Evolutionary conservation across 306 rosid species (phyloP), one percentile per base, ranked within the genome.

Genomic region (Bauhinia variegata): DNA sequence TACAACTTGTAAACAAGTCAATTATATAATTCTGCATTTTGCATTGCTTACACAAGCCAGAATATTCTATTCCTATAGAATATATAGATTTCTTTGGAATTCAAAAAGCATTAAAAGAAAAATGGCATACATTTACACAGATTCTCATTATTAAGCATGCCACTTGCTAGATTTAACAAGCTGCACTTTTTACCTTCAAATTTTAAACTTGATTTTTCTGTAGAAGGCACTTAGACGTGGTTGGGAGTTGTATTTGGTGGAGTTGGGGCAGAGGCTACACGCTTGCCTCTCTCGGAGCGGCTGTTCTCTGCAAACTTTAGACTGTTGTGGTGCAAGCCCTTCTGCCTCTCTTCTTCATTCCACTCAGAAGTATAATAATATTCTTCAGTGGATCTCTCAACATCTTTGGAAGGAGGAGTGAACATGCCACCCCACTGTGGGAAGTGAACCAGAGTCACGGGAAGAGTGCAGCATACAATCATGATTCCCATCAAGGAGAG

Each of bases 401-500:
- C 62, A 5, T 89, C 85, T 60, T 86, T 86, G 0, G 96, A 82
- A 1, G 96, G 78, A 11, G 96, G 89, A 4, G 78, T 4, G 59
- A 92, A 84, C 96, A 92, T 89, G 80, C 96, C 10, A 0, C 98
- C 98, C 96, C 98, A 92, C 53, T 89, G 96, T 6, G 98, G 96
- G 71, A 92, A 89, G 54, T 92, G 96, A 32, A 87, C 88, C 19
- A 87, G 50, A 2, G 84, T 19, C 12, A 89, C 96, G 0, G 96
- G 96, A 14, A 92, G 53, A 10, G 96, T 92, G 69, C 96, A 89
- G 0, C 77, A 63, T n/a, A 86, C 85, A 6, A 84, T 89, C 98
- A 87, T 89, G 1, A 74, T 57, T 1, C 98, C 98, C 98, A 89
- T 89, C 39, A 58, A 67, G 0, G 90, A 84, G 9, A 89, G 63